Base-by-base conservation (phyloP, 1,284 basidiomycete genomes). In the Amylostereum chailletii region DNA sequence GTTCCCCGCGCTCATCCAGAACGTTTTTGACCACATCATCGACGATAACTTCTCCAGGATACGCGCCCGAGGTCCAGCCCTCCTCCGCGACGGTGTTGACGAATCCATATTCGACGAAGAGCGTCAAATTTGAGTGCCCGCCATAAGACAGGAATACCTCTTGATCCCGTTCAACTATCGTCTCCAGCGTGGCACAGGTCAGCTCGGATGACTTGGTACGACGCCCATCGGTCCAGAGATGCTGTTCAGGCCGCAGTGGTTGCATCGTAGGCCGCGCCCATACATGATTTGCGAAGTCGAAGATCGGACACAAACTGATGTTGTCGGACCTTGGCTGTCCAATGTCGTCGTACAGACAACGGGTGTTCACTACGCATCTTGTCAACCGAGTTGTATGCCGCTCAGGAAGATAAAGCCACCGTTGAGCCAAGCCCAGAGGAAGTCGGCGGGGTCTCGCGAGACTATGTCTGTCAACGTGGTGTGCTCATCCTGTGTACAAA, bases 31-130 rank as follows among this genome's bases (percentile, higher is more conserved):
- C 62, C 27, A 76, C 54, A 36, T 75, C 71, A 53, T 81, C 74
- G 2, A 93, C 68, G 51, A 86, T 79, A 7, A 86, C 71, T 60
- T 91, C 83, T 11, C 71, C 69, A 33, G 64, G 56, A 44, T 63
- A 64, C 26, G 61, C 62, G 34, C 66, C 64, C 32, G 46, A 55
- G 7, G 48, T 34, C n/a, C 68, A 57, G 36, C 58, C 64, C 11
- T 62, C 57, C 34, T 60, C 49, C 0, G 58, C 57, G 37, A 66
- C 55, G 9, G 51, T 30, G 56, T 76, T 73, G 30, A 86, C 75
- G 60, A 94, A 94, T 0, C 90, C 91, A 64, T 94, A 94, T 61
- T 94, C 91, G 32, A 81, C 72, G 61, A 92, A 88, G 19, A 94
- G 63, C 5, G 73, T 81, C 40, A 74, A 71, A 57, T 90, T 90